phyloP scores from a whole-genome alignment of 2,329 filamentous ascomycete species.

The Chaetomium sp. region DNA sequence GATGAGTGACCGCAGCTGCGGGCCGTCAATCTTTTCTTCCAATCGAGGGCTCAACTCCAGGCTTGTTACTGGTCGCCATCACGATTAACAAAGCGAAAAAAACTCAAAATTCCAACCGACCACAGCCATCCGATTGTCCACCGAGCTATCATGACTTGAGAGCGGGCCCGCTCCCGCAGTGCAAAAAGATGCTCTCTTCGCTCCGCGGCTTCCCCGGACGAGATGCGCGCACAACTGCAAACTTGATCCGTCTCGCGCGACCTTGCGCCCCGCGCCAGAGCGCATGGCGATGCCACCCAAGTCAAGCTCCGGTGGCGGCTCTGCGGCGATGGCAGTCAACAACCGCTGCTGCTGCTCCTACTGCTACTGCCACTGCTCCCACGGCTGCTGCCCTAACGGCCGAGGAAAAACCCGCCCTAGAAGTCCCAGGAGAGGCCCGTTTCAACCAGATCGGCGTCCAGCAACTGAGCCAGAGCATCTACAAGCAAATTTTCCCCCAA shows the following conservation, averaged over 20 bases:
- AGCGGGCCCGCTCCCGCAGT: conserved; percentile 4
- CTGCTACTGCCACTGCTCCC: no score
- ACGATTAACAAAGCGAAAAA: not conserved
- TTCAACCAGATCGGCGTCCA: conserved; percentile 94
- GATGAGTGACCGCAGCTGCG: no score
- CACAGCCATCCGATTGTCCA: not conserved
- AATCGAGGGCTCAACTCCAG: no score
- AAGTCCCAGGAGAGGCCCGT: conserved; percentile 53
- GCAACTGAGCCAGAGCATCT: conserved; percentile 78
- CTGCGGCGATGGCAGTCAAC: conserved; percentile 19
- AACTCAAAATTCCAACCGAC: not conserved
- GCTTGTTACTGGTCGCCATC: no score
- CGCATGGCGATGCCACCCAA: conserved; percentile 23
- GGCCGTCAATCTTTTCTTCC: no score
- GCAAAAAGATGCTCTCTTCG: conserved; percentile 35
- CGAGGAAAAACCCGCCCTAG: conserved; percentile 27
- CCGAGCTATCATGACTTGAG: conserved; percentile 14
- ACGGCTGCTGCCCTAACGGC: not conserved
- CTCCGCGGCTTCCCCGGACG: conserved; percentile 28
- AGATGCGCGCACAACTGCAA: conserved; percentile 24
- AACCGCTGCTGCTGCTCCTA: no score
- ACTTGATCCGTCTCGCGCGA: conserved; percentile 46
- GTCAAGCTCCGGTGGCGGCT: not conserved
- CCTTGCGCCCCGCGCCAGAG: conserved; percentile 38
- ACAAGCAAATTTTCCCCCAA: conserved; percentile 71